A percentile compares a stretch with the other conserved stretches of the same genome.
Conservation (phyloP, 2,329 filamentous ascomycete species). For the Rhinocladiella mackenziei region DNA sequence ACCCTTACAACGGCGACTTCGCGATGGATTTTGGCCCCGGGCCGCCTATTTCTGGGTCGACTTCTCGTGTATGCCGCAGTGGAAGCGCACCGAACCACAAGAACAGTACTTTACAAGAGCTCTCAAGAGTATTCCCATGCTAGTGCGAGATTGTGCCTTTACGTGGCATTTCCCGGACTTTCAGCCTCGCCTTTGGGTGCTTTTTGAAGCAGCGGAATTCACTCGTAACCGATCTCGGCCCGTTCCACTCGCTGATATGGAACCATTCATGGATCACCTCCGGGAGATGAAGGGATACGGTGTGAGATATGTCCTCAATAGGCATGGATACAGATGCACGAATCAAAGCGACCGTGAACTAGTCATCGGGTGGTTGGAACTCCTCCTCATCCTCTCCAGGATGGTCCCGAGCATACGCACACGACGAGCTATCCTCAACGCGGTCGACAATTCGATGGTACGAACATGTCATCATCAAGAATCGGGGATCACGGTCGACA, state of each 20-base stretch:
- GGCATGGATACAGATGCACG: not conserved
- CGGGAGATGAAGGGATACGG: not conserved
- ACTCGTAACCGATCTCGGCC: not conserved
- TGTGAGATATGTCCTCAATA: not conserved
- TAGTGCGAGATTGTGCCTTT: slow-evolving; percentile 2
- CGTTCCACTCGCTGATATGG: not conserved
- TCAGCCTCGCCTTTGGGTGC: slow-evolving; percentile 1
- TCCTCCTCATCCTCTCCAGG: not conserved
- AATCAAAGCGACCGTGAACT: not conserved
- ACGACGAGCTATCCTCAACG: no score
- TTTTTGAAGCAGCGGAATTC: not conserved
- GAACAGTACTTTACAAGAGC: not conserved
- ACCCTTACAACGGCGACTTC: not conserved
- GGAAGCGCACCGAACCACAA: not conserved
- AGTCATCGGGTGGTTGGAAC: not conserved
- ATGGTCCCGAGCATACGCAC: no score
- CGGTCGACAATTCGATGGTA: no score
- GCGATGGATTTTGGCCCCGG: slow-evolving; percentile 3
- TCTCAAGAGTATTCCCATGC: not conserved
- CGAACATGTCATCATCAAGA: no score
- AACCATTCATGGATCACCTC: not conserved
- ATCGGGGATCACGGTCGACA: no score
- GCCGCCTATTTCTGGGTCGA: slow-evolving; percentile 1
- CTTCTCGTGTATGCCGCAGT: slow-evolving; percentile 3
- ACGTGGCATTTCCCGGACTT: not conserved